Evolutionary conservation across 768 basidiomycete species (phyloP).

Genomic region (Leucosporidium creatinivorum): DNA sequence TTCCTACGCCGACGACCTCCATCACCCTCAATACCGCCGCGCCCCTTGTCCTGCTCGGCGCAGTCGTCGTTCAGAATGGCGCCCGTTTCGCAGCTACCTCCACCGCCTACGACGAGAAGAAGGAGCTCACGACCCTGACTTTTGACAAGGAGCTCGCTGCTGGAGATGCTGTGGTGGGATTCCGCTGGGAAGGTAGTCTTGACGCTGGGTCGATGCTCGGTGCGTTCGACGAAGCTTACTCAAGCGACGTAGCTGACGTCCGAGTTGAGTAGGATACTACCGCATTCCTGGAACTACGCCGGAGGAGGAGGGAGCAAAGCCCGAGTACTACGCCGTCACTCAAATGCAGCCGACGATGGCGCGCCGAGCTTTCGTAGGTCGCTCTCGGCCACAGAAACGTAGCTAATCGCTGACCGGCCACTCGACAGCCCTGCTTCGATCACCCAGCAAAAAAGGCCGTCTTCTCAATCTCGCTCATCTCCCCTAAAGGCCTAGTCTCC

Average conservation of each 20-base stretch:
- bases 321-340: conserved; percentile 13
- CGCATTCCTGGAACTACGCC: neutral
- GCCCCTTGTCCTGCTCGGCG: neutral
- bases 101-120: neutral
- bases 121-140: neutral
- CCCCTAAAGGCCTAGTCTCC: conserved; percentile 64
- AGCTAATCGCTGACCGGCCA: neutral
- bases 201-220: neutral
- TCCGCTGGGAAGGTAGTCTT: conserved; percentile 10
- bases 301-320: neutral
- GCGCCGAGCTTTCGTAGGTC: conserved; percentile 17
- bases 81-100: neutral
- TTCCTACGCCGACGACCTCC: neutral
- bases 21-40: conserved; percentile 7
- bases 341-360: conserved; percentile 20
- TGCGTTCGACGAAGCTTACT: neutral
- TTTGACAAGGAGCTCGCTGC: neutral
- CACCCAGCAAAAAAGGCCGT: conserved; percentile 86
- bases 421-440: conserved; percentile 67
- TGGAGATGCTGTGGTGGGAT: conserved; percentile 4
- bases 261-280: conserved; percentile 4
- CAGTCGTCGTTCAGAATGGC: neutral
- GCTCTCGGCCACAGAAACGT: neutral
- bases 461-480: conserved; percentile 48
- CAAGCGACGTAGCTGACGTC: neutral